Evolutionary conservation across 495 filamentous ascomycete species (phyloP).

Genomic region (Penicillium taxi): DNA sequence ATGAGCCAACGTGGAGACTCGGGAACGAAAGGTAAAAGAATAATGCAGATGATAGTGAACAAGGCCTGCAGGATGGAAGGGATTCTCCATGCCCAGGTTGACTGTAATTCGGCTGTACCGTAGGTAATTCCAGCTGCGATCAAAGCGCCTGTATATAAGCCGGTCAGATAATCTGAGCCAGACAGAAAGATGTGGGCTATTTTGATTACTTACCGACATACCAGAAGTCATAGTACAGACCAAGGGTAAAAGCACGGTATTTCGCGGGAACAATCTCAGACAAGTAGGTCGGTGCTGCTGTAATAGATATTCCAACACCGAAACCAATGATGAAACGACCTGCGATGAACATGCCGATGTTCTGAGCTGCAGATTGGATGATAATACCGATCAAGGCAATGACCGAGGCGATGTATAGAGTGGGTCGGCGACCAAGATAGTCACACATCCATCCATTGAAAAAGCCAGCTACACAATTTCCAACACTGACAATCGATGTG

Average conservation of each 20-base stretch:
- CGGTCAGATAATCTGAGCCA: neutral
- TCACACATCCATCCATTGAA: neutral
- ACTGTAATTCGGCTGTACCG: slow-evolving; percentile 3
- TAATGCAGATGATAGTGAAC: slow-evolving; percentile 23
- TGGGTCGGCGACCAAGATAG: neutral
- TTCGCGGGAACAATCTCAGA: neutral
- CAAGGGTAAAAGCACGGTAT: neutral
- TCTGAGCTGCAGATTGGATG: slow-evolving; percentile 8
- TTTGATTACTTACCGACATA: neutral
- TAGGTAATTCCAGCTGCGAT: neutral
- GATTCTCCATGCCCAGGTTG: slow-evolving; percentile 27
- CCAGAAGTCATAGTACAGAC: neutral
- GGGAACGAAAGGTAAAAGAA: slow-evolving; percentile 18
- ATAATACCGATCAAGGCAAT: neutral
- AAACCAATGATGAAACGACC: slow-evolving; percentile 22
- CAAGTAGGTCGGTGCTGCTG: slow-evolving; percentile 12
- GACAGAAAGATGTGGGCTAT: neutral
- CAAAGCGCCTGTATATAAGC: neutral
- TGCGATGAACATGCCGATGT: slow-evolving; percentile 20
- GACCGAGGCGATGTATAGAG: neutral
- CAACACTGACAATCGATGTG: neutral
- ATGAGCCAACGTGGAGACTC: slow-evolving; percentile 32
- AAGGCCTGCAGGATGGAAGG: slow-evolving; percentile 27
- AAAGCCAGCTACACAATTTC: neutral
- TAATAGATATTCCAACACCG: slow-evolving; percentile 12